phyloP scores from a whole-genome alignment of 345 rosid species.

The Pugionium cornutum region DNA sequence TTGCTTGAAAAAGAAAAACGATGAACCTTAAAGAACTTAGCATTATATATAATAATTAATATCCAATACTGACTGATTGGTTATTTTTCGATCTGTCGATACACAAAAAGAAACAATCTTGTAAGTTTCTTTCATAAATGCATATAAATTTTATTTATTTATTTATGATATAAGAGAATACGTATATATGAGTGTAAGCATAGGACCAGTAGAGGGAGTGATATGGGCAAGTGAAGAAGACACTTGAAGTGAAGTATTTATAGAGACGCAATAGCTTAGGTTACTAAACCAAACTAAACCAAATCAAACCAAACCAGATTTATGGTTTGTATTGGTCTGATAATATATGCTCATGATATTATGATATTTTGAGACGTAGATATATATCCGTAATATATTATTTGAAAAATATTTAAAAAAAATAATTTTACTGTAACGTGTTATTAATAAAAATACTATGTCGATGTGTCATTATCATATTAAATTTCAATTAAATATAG shows the following conservation, averaged over 20 bases:
- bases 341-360: too few species aligned
- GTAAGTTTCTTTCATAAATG: slow-evolving; percentile 14
- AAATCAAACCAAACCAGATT: background rate
- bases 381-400: too few species aligned
- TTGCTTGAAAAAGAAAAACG: background rate
- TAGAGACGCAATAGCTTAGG: slow-evolving; percentile 17
- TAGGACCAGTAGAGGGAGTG: slow-evolving; percentile 25
- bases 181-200: slow-evolving; percentile 3
- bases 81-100: slow-evolving; percentile 17
- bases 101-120: background rate
- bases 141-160: background rate
- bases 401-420: too few species aligned
- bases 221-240: slow-evolving; percentile 30
- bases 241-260: slow-evolving; percentile 25
- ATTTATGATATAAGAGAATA: slow-evolving; percentile 10
- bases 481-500: too few species aligned
- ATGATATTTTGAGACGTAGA: too few species aligned
- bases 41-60: background rate
- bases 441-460: too few species aligned
- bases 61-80: slow-evolving; percentile 15
- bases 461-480: too few species aligned
- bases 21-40: background rate
- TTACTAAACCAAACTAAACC: slow-evolving; percentile 12
- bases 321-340: background rate
- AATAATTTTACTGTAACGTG: too few species aligned